Evolutionary conservation across 345 rosid genomes (phyloP), one percentile per base, ranked within the genome.

Genomic region (Euclidium syriacum): DNA sequence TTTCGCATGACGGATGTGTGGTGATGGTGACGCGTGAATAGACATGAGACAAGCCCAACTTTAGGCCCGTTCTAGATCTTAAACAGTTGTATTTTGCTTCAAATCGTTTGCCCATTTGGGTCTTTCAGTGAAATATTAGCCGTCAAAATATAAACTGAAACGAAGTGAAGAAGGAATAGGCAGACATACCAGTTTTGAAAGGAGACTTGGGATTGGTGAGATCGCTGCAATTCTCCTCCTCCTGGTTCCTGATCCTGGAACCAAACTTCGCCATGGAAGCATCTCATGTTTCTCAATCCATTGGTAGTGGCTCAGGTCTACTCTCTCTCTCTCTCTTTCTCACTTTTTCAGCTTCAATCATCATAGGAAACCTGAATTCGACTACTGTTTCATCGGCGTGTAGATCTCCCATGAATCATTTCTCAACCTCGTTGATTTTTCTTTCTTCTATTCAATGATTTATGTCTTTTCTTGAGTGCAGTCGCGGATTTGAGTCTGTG

Each of bases 401-500:
- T 57, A 57, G 50, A 68, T 52, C 57, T 69, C 54, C 52, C 25
- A 15, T 48, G 12, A 12, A 60, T 67, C 51, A 52, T 32, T 63
- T 22, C 8, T 46, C 49, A 25, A 47, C 15, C 32, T 47, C 16
- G 8, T 44, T 17, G 30, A 52, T 22, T 52, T 17, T 5, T n/a
- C 11, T 32, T 46, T 30, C 34, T 39, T 20, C 58, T 51, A 15
- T 23, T 36, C 2, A 5, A 16, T 64, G 29, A 6, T 1, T 29
- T 25, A 26, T 15, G n/a, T n/a, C n/a, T n/a, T n/a, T n/a, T n/a
- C n/a, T n/a, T n/a, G n/a, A n/a, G n/a, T 67, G 54, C 52, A 95
- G 99, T 83, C 34, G 73, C 81, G 42, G 96, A 95, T 74, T 76
- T 83, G 74, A 62, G 88, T 24, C 27, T 83, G 74, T 84, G 96